These are phyloP conservation scores for Ambrosiella xylebori DNA, from an alignment of 2,329 filamentous ascomycete genomes.

Conservation along the genomic window DNA sequence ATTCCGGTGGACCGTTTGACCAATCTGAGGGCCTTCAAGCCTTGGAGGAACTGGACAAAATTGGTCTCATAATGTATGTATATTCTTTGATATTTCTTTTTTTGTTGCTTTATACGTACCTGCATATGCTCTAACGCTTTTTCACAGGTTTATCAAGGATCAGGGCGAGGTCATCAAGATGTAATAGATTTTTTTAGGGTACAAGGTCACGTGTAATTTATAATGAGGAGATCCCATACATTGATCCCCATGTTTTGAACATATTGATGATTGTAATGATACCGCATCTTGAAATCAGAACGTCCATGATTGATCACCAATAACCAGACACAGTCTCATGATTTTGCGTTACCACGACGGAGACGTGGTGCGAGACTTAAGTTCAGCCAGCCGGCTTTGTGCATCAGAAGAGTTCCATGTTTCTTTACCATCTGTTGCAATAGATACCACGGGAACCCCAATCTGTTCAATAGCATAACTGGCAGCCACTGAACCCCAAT, in stretches of 20 bases:
- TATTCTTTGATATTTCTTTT: not conserved
- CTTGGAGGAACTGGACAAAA: constrained; percentile 58
- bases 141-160: constrained; percentile 31
- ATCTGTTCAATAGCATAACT: constrained; percentile 93
- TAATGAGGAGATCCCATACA: not conserved
- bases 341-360: not conserved
- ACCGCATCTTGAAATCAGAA: too few species aligned
- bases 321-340: not conserved
- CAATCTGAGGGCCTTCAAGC: constrained; percentile 59
- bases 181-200: constrained; percentile 20
- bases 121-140: constrained; percentile 15
- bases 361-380: not conserved
- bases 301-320: not conserved
- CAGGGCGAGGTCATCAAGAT: constrained; percentile 56
- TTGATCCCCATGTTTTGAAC: not conserved
- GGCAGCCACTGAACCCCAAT: constrained; percentile 67
- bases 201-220: not conserved
- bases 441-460: constrained; percentile 50
- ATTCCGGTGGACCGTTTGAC: constrained; percentile 43
- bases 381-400: constrained; percentile 31
- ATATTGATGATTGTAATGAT: too few species aligned
- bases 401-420: constrained; percentile 45
- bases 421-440: constrained; percentile 30
- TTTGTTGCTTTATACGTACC: not conserved
- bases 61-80: constrained; percentile 63